Conservation (phyloP, 805 yeast genomes). For the Nakazawaea siamensis region DNA sequence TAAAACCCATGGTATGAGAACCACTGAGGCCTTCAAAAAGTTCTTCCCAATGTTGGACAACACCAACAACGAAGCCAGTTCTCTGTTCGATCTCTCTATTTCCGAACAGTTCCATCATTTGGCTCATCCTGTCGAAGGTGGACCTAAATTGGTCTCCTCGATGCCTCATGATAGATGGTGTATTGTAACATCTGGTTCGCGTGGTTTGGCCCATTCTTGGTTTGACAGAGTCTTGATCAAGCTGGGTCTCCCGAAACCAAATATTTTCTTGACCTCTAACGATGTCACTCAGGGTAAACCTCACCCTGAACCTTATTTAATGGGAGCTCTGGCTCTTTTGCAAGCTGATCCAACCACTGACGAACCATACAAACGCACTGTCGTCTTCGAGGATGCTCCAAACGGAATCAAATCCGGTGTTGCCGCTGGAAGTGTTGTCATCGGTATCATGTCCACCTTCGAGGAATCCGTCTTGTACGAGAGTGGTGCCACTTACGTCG, state of each 20-base stretch:
- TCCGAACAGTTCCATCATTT: slow-evolving; percentile 64
- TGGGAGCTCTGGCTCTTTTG: slow-evolving; percentile 42
- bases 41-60: slow-evolving; percentile 70
- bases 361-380: slow-evolving; percentile 24
- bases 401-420: slow-evolving; percentile 82
- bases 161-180: slow-evolving; percentile 68
- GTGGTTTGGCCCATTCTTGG: slow-evolving; percentile 73
- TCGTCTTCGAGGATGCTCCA: slow-evolving; percentile 85
- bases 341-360: slow-evolving; percentile 11
- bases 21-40: slow-evolving; percentile 65
- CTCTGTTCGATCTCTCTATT: slow-evolving; percentile 52
- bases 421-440: slow-evolving; percentile 72
- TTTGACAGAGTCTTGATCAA: slow-evolving; percentile 51
- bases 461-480: slow-evolving; percentile 57
- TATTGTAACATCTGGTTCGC: slow-evolving; percentile 79
- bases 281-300: slow-evolving; percentile 79
- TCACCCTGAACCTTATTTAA: slow-evolving; percentile 72
- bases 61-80: slow-evolving; percentile 49
- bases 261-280: slow-evolving; percentile 74
- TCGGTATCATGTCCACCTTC: slow-evolving; percentile 79
- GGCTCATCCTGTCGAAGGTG: slow-evolving; percentile 73
- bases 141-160: slow-evolving; percentile 50
- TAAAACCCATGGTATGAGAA: slow-evolving; percentile 77
- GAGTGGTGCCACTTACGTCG: slow-evolving; percentile 77
- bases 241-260: slow-evolving; percentile 41